A percentile compares a stretch with the other conserved stretches of the same genome.
These are phyloP conservation scores for Podosphaera fusca DNA, from an alignment of 2,329 filamentous ascomycete species.

Conservation along the genomic window DNA sequence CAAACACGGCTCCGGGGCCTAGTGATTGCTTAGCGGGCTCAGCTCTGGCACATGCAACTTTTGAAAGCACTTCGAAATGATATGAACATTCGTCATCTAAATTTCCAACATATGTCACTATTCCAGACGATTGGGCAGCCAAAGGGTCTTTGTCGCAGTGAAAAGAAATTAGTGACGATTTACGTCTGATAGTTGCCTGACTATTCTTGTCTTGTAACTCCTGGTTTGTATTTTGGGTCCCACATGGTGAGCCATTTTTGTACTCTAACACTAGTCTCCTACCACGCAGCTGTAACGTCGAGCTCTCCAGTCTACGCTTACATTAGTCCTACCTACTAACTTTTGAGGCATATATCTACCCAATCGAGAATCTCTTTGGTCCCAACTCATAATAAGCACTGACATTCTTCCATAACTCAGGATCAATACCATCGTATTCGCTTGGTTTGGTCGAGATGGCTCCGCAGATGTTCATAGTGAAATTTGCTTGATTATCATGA, in stretches of 20 bases:
- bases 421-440: conserved; percentile 39
- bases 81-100: conserved; percentile 84
- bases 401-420: conserved; percentile 43
- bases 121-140: conserved; percentile 30
- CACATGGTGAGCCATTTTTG: conserved; percentile 53
- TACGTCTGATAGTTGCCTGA: conserved; percentile 22
- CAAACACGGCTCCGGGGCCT: conserved; percentile 57
- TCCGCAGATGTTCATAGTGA: conserved; percentile 63
- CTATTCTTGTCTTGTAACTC: conserved; percentile 10
- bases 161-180: conserved; percentile 77
- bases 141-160: conserved; percentile 71
- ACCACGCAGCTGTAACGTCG: conserved; percentile 34
- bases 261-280: conserved; percentile 60
- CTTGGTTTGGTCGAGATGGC: conserved; percentile 45
- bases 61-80: conserved; percentile 78
- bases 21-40: conserved; percentile 49
- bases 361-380: conserved; percentile 49
- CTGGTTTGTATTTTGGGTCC: conserved; percentile 20
- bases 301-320: conserved; percentile 29
- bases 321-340: conserved; percentile 3
- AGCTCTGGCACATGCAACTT: conserved; percentile 49
- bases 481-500: conserved; percentile 35
- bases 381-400: conserved; percentile 52
- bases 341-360: conserved; percentile 24
- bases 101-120: conserved; percentile 59